Evolutionary conservation across 2,329 filamentous ascomycete genomes (phyloP).

Genomic region (Calonectria leucothoes): DNA sequence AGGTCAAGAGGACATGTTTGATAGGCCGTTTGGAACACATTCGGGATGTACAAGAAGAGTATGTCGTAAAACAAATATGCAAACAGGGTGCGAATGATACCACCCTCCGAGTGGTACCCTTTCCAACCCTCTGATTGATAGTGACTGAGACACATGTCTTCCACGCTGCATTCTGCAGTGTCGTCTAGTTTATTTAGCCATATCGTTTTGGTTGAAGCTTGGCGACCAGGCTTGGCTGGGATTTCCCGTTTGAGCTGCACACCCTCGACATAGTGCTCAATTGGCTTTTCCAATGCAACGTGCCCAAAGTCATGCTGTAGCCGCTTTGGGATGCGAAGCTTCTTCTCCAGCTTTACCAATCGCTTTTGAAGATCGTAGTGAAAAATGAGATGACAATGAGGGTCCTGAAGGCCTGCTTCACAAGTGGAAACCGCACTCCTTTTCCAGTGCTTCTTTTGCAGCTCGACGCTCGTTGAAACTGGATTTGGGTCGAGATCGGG

Average conservation of each 20-base stretch:
- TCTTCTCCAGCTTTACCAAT: slow-evolving; percentile 89
- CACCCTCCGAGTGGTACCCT: slow-evolving; percentile 92
- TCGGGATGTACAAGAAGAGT: slow-evolving; percentile 91
- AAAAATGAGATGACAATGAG: slow-evolving; percentile 89
- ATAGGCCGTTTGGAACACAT: slow-evolving; percentile 96
- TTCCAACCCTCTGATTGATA: slow-evolving; percentile 91
- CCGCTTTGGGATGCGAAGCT: slow-evolving; percentile 83
- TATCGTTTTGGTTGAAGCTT: slow-evolving; percentile 76
- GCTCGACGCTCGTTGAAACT: slow-evolving; percentile 51
- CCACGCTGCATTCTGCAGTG: slow-evolving; percentile 83
- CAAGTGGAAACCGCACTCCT: slow-evolving; percentile 82
- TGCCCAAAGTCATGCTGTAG: slow-evolving; percentile 95
- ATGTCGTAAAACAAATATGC: slow-evolving; percentile 94
- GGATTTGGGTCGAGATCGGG: slow-evolving; percentile 64
- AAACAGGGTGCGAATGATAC: slow-evolving; percentile 91
- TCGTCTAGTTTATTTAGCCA: slow-evolving; percentile 85
- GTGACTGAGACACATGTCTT: slow-evolving; percentile 91
- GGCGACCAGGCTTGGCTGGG: slow-evolving; percentile 51
- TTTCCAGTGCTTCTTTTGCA: slow-evolving; percentile 86
- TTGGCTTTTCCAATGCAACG: slow-evolving; percentile 79
- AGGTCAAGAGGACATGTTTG: slow-evolving; percentile 95
- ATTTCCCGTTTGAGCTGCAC: slow-evolving; percentile 78
- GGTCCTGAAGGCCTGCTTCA: slow-evolving; percentile 87
- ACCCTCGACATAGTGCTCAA: slow-evolving; percentile 81
- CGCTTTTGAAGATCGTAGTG: slow-evolving; percentile 96